Evolutionary conservation across 805 yeast genomes (phyloP).

Genomic region (Nakazawaea wickerhamii): DNA sequence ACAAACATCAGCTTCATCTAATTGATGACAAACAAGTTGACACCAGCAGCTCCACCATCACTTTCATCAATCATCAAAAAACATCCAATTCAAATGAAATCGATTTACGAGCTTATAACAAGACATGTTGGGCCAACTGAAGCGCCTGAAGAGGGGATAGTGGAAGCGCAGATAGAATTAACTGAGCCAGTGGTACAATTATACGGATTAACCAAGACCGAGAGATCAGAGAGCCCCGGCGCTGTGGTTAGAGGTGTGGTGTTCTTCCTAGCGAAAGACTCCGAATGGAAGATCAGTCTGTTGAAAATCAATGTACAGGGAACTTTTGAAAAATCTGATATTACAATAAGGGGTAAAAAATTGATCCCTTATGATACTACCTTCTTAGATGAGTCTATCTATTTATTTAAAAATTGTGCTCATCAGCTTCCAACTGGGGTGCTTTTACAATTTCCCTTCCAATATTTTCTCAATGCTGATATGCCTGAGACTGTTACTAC

Average conservation of each 20-base stretch:
- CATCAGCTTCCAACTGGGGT: background rate
- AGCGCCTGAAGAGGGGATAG: background rate
- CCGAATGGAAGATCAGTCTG: background rate
- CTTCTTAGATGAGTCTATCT: background rate
- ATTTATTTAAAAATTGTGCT: background rate
- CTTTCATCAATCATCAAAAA: too few species aligned
- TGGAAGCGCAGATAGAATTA: slow-evolving; percentile 1
- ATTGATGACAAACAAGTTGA: too few species aligned
- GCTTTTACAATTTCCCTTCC: background rate
- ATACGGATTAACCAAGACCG: slow-evolving; percentile 1
- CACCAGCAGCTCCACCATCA: too few species aligned
- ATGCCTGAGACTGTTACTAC: slow-evolving; percentile 7
- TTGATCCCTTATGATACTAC: background rate
- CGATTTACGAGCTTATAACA: too few species aligned
- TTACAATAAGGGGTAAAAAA: background rate
- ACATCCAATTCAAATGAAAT: too few species aligned
- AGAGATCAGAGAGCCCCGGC: background rate
- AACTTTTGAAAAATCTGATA: background rate
- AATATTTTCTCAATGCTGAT: background rate
- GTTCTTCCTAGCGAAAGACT: background rate
- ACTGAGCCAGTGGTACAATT: background rate
- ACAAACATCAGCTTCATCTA: too few species aligned
- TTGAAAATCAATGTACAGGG: background rate
- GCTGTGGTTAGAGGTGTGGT: slow-evolving; percentile 4
- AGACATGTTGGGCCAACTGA: background rate